Percentiles rank a stretch among this genome's conserved stretches.
phyloP scores from a whole-genome alignment of 441 rosid genomes.

The Cnidoscolus chayamansa region DNA sequence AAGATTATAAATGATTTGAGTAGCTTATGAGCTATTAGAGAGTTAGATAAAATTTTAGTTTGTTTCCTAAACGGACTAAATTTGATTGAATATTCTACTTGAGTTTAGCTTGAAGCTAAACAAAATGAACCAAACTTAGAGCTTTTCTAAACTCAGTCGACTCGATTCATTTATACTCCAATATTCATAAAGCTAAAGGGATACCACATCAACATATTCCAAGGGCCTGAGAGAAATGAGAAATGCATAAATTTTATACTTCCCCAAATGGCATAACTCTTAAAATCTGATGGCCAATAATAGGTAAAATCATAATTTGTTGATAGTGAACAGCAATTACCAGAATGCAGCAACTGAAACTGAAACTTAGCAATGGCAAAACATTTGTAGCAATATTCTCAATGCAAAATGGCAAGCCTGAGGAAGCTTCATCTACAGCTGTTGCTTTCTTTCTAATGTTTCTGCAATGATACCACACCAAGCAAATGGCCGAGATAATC shows the following conservation, averaged over 20 bases:
- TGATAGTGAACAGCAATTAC: slow-evolving; percentile 37
- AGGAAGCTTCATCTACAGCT: slow-evolving; percentile 56
- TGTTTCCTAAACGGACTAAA: too few species aligned
- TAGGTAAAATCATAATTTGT: neutral
- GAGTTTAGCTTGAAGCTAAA: too few species aligned
- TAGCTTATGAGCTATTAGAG: too few species aligned
- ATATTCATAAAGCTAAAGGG: neutral
- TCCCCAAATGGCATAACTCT: slow-evolving; percentile 5
- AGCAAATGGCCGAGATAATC: slow-evolving; percentile 65
- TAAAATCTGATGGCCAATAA: slow-evolving; percentile 2
- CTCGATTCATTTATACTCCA: too few species aligned
- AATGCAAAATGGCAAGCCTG: slow-evolving; percentile 61
- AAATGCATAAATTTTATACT: slow-evolving; percentile 4
- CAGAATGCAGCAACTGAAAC: slow-evolving; percentile 82
- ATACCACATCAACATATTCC: slow-evolving; percentile 9
- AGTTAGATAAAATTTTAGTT: too few species aligned
- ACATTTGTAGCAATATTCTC: slow-evolving; percentile 83
- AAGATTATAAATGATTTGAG: too few species aligned
- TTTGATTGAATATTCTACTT: too few species aligned
- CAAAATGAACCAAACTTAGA: too few species aligned
- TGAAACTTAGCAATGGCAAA: slow-evolving; percentile 70
- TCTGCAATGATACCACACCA: slow-evolving; percentile 78
- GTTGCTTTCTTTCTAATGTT: slow-evolving; percentile 56
- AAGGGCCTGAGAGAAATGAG: slow-evolving; percentile 4
- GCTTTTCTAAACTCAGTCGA: too few species aligned